phyloP scores from a whole-genome alignment of 352 stramenopile genomes.

The Phytopythium chamaehyphon region DNA sequence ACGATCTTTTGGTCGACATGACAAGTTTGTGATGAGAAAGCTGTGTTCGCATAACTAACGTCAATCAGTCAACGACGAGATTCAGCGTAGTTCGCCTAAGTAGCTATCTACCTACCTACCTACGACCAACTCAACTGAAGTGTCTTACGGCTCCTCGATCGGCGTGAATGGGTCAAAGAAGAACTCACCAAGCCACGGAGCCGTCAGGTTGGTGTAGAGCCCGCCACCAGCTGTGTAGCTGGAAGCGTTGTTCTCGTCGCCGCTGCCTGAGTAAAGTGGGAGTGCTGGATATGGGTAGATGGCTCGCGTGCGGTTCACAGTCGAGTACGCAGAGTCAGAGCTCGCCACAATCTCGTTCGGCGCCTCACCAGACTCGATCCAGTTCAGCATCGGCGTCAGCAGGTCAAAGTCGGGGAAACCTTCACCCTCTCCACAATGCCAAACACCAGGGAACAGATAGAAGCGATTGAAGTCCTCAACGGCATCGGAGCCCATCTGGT shows the following conservation, averaged over 20 bases:
- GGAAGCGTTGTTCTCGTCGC: conserved; percentile 13
- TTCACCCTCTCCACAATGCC: conserved; percentile 36
- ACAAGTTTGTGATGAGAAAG: no score
- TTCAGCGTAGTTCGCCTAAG: no score
- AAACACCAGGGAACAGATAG: conserved; percentile 42
- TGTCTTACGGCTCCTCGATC: conserved; percentile 1
- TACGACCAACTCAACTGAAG: no score
- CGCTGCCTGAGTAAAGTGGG: conserved; percentile 11
- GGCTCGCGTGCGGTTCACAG: conserved; percentile 15
- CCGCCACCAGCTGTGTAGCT: conserved; percentile 15
- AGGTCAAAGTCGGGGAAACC: conserved; percentile 35
- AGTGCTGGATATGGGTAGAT: conserved; percentile 21
- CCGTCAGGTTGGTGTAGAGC: conserved; percentile 16
- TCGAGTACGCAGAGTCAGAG: conserved; percentile 10
- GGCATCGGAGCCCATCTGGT: conserved; percentile 20
- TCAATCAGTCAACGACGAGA: no score
- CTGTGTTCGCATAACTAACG: no score
- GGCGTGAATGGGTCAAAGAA: conserved; percentile 23
- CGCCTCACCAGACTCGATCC: conserved; percentile 25
- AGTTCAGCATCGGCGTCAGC: conserved; percentile 39
- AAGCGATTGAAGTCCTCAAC: conserved; percentile 36
- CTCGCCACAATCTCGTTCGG: conserved; percentile 26
- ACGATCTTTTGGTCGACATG: no score
- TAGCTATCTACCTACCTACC: no score
- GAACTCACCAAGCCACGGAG: conserved; percentile 13